These are phyloP conservation scores for Chalciporus sp. DNA, from an alignment of 1,284 basidiomycete species.

Conservation along the genomic window DNA sequence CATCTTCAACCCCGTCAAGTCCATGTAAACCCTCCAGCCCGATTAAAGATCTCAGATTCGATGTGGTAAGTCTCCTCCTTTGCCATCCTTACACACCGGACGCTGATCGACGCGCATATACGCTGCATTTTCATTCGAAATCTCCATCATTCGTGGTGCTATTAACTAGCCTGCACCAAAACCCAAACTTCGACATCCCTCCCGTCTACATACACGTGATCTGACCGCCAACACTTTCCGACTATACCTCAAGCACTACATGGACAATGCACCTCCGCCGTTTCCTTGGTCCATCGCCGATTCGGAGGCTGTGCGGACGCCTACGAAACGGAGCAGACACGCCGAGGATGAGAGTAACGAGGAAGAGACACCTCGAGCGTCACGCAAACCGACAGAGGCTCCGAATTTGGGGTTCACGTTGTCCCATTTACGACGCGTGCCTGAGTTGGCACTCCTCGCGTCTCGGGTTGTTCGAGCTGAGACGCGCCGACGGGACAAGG, in stretches of 20 bases:
- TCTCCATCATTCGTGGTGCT: no score
- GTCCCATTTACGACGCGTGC: slow-evolving; percentile 73
- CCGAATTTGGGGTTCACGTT: slow-evolving; percentile 58
- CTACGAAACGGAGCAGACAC: slow-evolving; percentile 21
- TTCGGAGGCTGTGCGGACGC: slow-evolving; percentile 16
- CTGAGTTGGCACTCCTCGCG: slow-evolving; percentile 65
- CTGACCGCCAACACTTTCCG: slow-evolving; percentile 69
- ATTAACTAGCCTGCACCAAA: slow-evolving; percentile 9
- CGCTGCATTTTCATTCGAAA: background rate
- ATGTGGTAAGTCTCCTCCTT: slow-evolving; percentile 13
- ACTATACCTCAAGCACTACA: slow-evolving; percentile 75
- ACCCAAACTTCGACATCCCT: slow-evolving; percentile 65
- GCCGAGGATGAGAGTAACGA: background rate
- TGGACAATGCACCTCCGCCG: slow-evolving; percentile 50
- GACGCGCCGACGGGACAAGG: slow-evolving; percentile 48
- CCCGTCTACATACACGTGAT: slow-evolving; percentile 61
- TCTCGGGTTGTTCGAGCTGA: slow-evolving; percentile 62
- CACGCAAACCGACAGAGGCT: slow-evolving; percentile 3
- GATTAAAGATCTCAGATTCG: slow-evolving; percentile 1
- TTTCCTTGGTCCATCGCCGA: slow-evolving; percentile 1
- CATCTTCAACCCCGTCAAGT: slow-evolving; percentile 33
- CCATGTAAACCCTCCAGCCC: slow-evolving; percentile 29
- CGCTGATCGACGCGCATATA: background rate
- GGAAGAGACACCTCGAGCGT: slow-evolving; percentile 18
- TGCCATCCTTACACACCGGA: background rate